phyloP scores from a whole-genome alignment of 2,329 filamentous ascomycete species.

The Torrubiella hemipterigena region DNA sequence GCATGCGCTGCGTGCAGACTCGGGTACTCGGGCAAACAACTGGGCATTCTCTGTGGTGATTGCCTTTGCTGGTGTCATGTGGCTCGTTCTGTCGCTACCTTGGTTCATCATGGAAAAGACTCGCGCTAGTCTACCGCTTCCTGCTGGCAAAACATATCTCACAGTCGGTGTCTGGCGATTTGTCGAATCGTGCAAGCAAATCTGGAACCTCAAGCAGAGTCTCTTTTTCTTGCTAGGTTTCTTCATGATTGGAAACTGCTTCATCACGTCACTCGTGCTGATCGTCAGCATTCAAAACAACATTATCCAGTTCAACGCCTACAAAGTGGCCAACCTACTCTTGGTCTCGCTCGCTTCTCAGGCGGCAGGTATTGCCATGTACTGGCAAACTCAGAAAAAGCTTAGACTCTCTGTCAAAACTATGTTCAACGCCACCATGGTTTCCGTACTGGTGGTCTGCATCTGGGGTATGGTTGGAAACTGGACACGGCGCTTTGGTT shows the following conservation, averaged over 20 bases:
- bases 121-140: conserved; percentile 39
- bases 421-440: conserved; percentile 54
- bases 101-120: conserved; percentile 57
- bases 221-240: conserved; percentile 54
- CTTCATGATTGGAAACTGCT: conserved; percentile 55
- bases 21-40: conserved; percentile 47
- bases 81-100: conserved; percentile 50
- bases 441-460: conserved; percentile 48
- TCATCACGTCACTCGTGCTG: no score
- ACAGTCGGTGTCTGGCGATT: conserved; percentile 51
- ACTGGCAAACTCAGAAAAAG: conserved; percentile 48
- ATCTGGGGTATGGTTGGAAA: conserved; percentile 33
- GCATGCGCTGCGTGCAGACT: conserved; percentile 47
- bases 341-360: conserved; percentile 55
- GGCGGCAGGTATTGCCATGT: conserved; percentile 47
- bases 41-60: conserved; percentile 54
- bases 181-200: conserved; percentile 41
- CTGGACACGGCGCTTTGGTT: conserved; percentile 29
- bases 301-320: conserved; percentile 51
- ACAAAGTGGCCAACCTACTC: conserved; percentile 53
- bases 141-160: conserved; percentile 30
- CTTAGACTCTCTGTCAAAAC: conserved; percentile 49
- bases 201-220: conserved; percentile 54
- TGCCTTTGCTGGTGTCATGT: conserved; percentile 51
- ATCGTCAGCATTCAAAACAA: conserved; percentile 53